Percentiles rank a stretch among this genome's conserved stretches.
Evolutionary conservation across 441 rosid genomes (phyloP).

Genomic region (Caryocar brasiliense): DNA sequence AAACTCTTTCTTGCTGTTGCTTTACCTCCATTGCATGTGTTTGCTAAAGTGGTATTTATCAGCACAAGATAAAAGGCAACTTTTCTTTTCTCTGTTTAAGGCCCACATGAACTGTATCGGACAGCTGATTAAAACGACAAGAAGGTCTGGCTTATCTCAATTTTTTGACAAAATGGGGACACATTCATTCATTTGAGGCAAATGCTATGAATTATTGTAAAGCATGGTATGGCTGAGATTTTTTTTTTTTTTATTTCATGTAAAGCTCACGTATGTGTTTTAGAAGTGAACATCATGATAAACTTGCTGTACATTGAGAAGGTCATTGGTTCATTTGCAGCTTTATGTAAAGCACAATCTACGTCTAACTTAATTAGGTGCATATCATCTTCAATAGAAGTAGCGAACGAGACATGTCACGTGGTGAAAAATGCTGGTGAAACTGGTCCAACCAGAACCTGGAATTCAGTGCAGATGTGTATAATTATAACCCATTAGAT

Average conservation of each 20-base stretch:
- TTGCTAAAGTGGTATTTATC: slow-evolving; percentile 12
- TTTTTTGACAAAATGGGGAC: background rate
- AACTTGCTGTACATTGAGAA: background rate
- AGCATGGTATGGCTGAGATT: background rate
- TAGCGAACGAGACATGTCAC: slow-evolving; percentile 18
- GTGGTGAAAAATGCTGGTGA: slow-evolving; percentile 15
- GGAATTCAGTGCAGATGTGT: slow-evolving; percentile 1
- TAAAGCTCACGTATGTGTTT: slow-evolving; percentile 15
- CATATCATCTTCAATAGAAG: background rate
- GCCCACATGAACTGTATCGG: slow-evolving; percentile 10
- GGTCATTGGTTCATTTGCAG: slow-evolving; percentile 9
- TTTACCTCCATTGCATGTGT: slow-evolving; percentile 30
- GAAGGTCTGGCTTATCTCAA: background rate
- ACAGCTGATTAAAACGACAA: background rate
- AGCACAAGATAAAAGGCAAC: slow-evolving; percentile 1
- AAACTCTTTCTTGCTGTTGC: slow-evolving; percentile 6
- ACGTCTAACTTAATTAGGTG: background rate
- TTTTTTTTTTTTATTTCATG: slow-evolving; percentile 7
- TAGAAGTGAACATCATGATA: slow-evolving; percentile 14
- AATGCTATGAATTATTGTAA: slow-evolving; percentile 15
- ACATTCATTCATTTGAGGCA: slow-evolving; percentile 5
- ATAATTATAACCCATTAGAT: slow-evolving; percentile 3
- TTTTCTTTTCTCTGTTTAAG: background rate
- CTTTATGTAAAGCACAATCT: background rate
- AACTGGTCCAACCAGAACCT: slow-evolving; percentile 1